Base-by-base conservation (phyloP, 2,329 filamentous ascomycete species). In the Penicillium sp. region DNA sequence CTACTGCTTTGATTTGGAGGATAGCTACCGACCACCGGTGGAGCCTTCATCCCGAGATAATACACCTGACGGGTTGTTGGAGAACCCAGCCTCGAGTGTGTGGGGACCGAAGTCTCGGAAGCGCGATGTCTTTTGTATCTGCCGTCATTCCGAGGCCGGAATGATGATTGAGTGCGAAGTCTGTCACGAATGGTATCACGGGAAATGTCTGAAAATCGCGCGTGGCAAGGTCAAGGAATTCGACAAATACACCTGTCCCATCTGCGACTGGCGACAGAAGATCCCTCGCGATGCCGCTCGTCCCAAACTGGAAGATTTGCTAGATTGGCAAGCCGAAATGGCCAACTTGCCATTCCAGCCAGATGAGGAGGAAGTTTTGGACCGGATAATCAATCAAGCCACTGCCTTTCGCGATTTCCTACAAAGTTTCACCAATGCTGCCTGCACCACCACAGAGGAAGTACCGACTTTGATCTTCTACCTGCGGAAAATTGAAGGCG, bases 141-240 rank as follows among this genome's bases (percentile, higher is more conserved):
- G 93, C 71, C 83, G 93, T 50, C 88, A 85, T 54, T 82, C 89
- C 5, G 93, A 98, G 69, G 90, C 91, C 34, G 93, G 93, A 44
- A 94, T 97, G 86, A 98, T 98, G 93, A 97, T 98, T 60, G 93
- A 98, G 70, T 98, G 93, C 66, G 93, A 97, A 66, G 77, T 96
- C 35, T 98, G 93, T 69, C 91, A 96, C 63, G 93, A 98, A 73
- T 98, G 93, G 93, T 98, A 98, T 64, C 93, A 98, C 62, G 91
- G 93, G 51, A 97, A 96, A 69, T 98, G 93, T 62, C 77, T 98
- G 34, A 98, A 98, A 74, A 96, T 98, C 63, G 93, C 93, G 3
- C 83, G 93, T 43, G 93, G 93, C 45, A 98, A 97, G 66, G 88
- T 98, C 60, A 97, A 97, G 71, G 93, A 97, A 64, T 91, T 95